Conservation (phyloP, 345 rosid genomes). For the Adansonia digitata region DNA sequence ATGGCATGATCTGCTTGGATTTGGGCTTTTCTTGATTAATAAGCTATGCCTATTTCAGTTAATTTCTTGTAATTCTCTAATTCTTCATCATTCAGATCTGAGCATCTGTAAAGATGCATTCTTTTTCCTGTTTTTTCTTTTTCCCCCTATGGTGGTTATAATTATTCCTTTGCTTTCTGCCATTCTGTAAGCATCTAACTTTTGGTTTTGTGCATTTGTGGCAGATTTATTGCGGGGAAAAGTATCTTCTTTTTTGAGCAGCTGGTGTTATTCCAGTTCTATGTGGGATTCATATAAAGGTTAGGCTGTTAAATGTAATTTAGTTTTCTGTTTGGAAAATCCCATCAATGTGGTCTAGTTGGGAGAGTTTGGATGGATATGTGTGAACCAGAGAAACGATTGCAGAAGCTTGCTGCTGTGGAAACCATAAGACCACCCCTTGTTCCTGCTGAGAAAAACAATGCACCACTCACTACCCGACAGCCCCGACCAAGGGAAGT, state of each 20-base stretch:
- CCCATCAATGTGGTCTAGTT: slow-evolving; percentile 55
- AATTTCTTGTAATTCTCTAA: slow-evolving; percentile 23
- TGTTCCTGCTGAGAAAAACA: slow-evolving; percentile 72
- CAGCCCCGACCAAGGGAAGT: slow-evolving; percentile 65
- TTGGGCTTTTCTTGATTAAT: slow-evolving; percentile 29
- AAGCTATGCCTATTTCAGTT: slow-evolving; percentile 22
- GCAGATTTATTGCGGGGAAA: slow-evolving; percentile 60
- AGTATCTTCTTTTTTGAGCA: slow-evolving; percentile 40
- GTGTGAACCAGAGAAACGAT: slow-evolving; percentile 41
- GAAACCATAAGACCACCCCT: slow-evolving; percentile 57
- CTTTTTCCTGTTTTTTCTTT: slow-evolving; percentile 20
- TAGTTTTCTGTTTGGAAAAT: slow-evolving; percentile 20
- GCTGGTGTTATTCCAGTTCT: slow-evolving; percentile 28
- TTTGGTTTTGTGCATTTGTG: slow-evolving; percentile 38
- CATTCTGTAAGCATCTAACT: slow-evolving; percentile 47
- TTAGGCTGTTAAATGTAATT: slow-evolving; percentile 31
- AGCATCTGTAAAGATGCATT: slow-evolving; percentile 49
- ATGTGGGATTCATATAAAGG: slow-evolving; percentile 33
- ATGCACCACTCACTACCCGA: slow-evolving; percentile 44
- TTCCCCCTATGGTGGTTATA: slow-evolving; percentile 18
- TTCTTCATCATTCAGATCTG: slow-evolving; percentile 41
- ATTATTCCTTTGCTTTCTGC: slow-evolving; percentile 36
- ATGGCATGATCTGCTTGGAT: slow-evolving; percentile 44
- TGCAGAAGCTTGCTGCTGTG: slow-evolving; percentile 42
- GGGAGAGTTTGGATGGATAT: slow-evolving; percentile 73